Base-by-base conservation (phyloP, 345 rosid genomes). In the Eutrema yunnanense region DNA sequence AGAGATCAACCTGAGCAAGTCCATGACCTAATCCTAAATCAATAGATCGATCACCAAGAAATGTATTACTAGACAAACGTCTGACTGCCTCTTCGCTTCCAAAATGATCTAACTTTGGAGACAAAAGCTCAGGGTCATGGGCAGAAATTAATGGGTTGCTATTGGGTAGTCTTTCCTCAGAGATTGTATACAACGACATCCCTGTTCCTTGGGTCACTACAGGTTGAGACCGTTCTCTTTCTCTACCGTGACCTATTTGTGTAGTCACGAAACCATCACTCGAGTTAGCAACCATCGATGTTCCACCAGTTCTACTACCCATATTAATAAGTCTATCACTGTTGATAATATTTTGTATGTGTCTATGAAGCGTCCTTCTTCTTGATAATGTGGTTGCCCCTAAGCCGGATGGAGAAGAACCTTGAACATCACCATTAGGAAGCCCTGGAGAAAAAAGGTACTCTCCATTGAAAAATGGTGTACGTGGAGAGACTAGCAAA, bases 331-430 rank as follows among this genome's bases (percentile, higher is more conserved):
- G 76, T 64, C 98, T 85, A 75, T 75, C 87, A 49, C 74, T 55
- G 22, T 88, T 80, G 69, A 88, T 84, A 56, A 91, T 81, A 50
- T 80, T 87, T 48, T 90, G 96, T 72, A 92, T 90, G 68, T 84
- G 97, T 26, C 98, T 90, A 62, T 92, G 92, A 80, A 87, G 79
- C 86, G 85, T 82, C 48, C 99, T 89, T 60, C 99, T 86, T 29
- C 86, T 85, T 2, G 94, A 84, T 52, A 92, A 78, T 12, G 99
- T 96, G 16, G 92, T 75, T 44, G 92, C 92, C 50, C 92, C 92
- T 30, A 83, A 79, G 68, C 92, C 97, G 52, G 87, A 75, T 27
- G 95, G 91, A 54, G 97, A 87, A 65, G 80, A 73, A 49, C 61
- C 76, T 67, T 83, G 86, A 71, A 54, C 76, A 75, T 89, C 86